These are phyloP conservation scores for Aureobasidium sp. DNA, from an alignment of 2,329 filamentous ascomycete species.

Conservation along the genomic window DNA sequence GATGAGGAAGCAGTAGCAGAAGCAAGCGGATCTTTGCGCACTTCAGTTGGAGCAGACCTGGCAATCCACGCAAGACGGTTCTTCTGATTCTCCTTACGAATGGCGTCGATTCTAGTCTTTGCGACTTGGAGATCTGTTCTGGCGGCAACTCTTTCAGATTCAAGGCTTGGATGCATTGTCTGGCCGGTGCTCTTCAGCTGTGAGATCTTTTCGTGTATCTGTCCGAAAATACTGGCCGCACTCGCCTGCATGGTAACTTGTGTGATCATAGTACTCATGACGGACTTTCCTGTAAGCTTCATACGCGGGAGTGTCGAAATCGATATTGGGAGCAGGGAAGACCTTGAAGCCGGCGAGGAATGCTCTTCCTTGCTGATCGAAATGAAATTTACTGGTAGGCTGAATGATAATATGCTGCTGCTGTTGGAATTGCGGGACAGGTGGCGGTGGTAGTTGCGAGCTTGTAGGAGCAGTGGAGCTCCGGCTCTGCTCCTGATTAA, in stretches of 20 bases:
- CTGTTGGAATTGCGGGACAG: conserved; percentile 26
- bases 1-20: no score
- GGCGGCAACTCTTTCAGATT: conserved; percentile 18
- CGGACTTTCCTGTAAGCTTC: conserved; percentile 22
- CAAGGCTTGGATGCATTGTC: conserved; percentile 12
- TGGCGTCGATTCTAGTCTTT: conserved; percentile 19
- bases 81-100: conserved; percentile 23
- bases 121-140: conserved; percentile 20
- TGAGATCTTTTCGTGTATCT: conserved; percentile 14
- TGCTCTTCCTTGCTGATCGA: conserved; percentile 32
- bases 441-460: no score
- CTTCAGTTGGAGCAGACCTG: background rate
- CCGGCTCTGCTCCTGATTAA: background rate
- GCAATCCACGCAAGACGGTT: conserved; percentile 19
- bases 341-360: conserved; percentile 22
- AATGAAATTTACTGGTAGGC: conserved; percentile 32
- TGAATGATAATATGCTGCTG: conserved; percentile 28
- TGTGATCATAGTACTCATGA: conserved; percentile 12
- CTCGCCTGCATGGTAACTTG: conserved; percentile 20
- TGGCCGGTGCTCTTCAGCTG: conserved; percentile 19
- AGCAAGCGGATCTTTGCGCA: no score
- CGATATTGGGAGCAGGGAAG: conserved; percentile 20
- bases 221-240: conserved; percentile 13
- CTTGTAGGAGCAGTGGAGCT: no score
- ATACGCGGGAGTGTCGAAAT: conserved; percentile 21